Conservation (phyloP, 192 early-diverging fungal genomes). For the Podila minutissima region DNA sequence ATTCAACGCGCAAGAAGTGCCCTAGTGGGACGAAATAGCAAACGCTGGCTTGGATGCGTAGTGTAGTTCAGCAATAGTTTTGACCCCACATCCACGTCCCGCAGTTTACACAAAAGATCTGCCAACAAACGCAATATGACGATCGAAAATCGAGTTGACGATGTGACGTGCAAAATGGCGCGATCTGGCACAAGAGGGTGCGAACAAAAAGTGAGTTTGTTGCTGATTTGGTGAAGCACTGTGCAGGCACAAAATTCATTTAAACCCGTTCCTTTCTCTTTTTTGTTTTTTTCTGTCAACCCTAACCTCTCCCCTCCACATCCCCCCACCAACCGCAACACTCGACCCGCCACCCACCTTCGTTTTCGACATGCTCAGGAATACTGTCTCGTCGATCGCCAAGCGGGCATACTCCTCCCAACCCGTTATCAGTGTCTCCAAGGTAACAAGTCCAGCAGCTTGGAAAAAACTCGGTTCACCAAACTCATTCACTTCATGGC, state of each 20-base stretch:
- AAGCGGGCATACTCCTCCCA: conserved; percentile 30
- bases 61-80: too few relatives aligned
- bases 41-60: too few relatives aligned
- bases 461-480: not conserved
- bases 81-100: too few relatives aligned
- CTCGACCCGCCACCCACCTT: too few relatives aligned
- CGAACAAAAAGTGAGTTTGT: not conserved
- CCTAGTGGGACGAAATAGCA: too few relatives aligned
- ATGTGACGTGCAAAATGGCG: conserved; percentile 31
- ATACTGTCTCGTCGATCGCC: conserved; percentile 13
- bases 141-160: too few relatives aligned
- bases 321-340: not conserved
- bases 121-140: too few relatives aligned
- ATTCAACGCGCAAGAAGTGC: too few relatives aligned
- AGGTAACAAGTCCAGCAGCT: conserved; percentile 13
- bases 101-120: too few relatives aligned
- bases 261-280: not conserved
- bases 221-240: not conserved
- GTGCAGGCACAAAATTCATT: not conserved
- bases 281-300: not conserved
- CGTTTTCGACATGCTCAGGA: conserved; percentile 27
- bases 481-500: not conserved
- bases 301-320: not conserved
- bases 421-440: conserved; percentile 45
- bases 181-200: conserved; percentile 5